phyloP scores from a whole-genome alignment of 345 rosid genomes.

The Turritis glabra region DNA sequence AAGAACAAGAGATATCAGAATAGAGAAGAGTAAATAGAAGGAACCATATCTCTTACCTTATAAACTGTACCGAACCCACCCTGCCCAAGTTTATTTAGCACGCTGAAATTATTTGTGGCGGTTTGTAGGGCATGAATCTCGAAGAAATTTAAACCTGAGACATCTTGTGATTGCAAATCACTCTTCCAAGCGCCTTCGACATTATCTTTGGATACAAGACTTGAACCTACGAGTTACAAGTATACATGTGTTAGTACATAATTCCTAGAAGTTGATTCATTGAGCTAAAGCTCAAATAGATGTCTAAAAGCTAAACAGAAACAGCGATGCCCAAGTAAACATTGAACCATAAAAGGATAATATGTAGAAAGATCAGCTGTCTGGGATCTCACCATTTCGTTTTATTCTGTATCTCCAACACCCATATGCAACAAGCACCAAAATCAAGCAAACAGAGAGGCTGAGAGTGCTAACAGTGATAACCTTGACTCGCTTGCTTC shows the following conservation, averaged over 20 bases:
- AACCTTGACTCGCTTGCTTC: constrained; percentile 27
- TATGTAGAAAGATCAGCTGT: background rate
- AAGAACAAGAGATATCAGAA: constrained; percentile 14
- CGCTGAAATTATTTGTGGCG: constrained; percentile 35
- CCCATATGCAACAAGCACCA: constrained; percentile 24
- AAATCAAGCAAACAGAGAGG: constrained; percentile 24
- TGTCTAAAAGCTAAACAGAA: background rate
- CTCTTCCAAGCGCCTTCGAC: constrained; percentile 30
- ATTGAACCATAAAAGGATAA: background rate
- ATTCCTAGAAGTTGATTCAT: background rate
- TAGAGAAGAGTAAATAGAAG: background rate
- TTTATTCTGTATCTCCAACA: constrained; percentile 36
- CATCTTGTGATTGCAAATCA: constrained; percentile 29
- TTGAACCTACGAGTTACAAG: constrained; percentile 13
- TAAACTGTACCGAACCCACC: constrained; percentile 43
- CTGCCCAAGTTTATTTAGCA: constrained; percentile 35
- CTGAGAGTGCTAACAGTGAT: constrained; percentile 23
- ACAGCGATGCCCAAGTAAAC: background rate
- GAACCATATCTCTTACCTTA: constrained; percentile 28
- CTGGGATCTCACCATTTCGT: constrained; percentile 25
- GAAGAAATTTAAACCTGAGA: constrained; percentile 35
- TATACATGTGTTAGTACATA: background rate
- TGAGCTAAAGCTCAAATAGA: background rate
- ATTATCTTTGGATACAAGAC: constrained; percentile 18
- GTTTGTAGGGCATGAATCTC: constrained; percentile 27